Percentiles rank a stretch among this genome's conserved stretches.
Evolutionary conservation across 768 basidiomycete genomes (phyloP).

Genomic region (Auricularia auricula-judae): DNA sequence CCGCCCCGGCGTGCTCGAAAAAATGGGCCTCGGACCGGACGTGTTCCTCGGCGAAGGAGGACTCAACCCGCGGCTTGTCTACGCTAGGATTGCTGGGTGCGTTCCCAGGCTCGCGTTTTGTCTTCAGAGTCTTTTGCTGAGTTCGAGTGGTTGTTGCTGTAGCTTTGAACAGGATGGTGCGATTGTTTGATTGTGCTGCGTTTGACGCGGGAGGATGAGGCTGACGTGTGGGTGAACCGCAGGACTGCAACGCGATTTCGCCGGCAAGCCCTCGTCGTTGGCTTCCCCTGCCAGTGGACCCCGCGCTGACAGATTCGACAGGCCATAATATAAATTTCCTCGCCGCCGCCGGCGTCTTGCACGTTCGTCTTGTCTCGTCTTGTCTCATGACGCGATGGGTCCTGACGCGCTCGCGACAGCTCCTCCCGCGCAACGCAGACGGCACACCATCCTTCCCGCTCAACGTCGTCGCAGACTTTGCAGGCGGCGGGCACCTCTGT

Average conservation of each 20-base stretch:
- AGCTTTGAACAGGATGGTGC: not conserved
- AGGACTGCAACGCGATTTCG: slow-evolving; percentile 69
- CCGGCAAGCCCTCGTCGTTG: slow-evolving; percentile 33
- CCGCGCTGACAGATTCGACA: slow-evolving; percentile 10
- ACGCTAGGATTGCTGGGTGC: slow-evolving; percentile 61
- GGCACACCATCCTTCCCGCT: slow-evolving; percentile 62
- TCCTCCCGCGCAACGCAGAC: slow-evolving; percentile 33
- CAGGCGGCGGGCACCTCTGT: slow-evolving; percentile 66
- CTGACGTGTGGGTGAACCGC: not conserved
- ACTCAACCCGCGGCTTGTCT: slow-evolving; percentile 53
- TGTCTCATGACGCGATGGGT: not conserved
- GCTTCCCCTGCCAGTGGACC: not conserved
- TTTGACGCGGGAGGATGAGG: not conserved
- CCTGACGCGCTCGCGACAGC: not conserved
- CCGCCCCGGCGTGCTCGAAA: slow-evolving; percentile 73
- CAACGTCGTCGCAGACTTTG: slow-evolving; percentile 75
- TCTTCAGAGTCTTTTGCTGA: too few species aligned
- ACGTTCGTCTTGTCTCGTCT: slow-evolving; percentile 27
- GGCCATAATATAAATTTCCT: slow-evolving; percentile 84
- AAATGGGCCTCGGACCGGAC: slow-evolving; percentile 64
- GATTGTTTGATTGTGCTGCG: too few species aligned
- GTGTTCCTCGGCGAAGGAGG: slow-evolving; percentile 52
- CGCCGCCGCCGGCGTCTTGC: slow-evolving; percentile 63
- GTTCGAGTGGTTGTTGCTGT: not conserved
- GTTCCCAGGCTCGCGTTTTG: not conserved